phyloP scores from a whole-genome alignment of 2,329 filamentous ascomycete genomes.

The Colletotrichum plurivorum region DNA sequence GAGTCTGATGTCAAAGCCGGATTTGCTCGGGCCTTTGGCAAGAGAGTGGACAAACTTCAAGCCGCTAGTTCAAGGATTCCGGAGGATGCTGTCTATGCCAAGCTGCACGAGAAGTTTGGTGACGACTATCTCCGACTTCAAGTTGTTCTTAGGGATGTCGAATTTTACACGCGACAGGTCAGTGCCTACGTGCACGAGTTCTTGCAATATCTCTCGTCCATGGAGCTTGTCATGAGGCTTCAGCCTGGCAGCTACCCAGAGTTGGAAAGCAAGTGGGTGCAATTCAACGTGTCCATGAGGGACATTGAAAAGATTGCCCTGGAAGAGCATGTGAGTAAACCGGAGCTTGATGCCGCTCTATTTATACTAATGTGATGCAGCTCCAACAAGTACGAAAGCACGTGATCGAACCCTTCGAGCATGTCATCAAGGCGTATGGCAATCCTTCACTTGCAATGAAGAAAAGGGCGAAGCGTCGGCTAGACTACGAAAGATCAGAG shows the following conservation, averaged over 20 bases:
- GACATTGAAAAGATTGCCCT: constrained; percentile 88
- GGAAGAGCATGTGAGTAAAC: constrained; percentile 81
- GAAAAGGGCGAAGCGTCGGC: constrained; percentile 92
- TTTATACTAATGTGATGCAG: constrained; percentile 48
- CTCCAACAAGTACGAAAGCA: constrained; percentile 80
- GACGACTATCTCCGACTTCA: constrained; percentile 94
- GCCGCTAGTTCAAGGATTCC: constrained; percentile 71
- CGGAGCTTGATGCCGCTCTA: neutral
- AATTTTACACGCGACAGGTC: constrained; percentile 88
- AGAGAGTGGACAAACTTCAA: constrained; percentile 87
- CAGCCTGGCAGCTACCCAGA: constrained; percentile 83
- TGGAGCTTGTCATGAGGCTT: constrained; percentile 84
- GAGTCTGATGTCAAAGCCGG: constrained; percentile 90
- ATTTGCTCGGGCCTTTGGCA: constrained; percentile 89
- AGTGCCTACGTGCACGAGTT: constrained; percentile 86
- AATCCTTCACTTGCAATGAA: constrained; percentile 92
- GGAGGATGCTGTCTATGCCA: constrained; percentile 86
- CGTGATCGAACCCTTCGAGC: constrained; percentile 87
- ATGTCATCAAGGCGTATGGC: constrained; percentile 83
- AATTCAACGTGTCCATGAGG: constrained; percentile 87
- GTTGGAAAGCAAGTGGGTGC: constrained; percentile 93
- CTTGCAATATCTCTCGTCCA: constrained; percentile 82
- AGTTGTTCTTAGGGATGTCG: constrained; percentile 93
- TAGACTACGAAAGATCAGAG: constrained; percentile 88
- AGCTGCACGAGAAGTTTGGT: constrained; percentile 87